Evolutionary conservation across 2,329 filamentous ascomycete species (phyloP).

Genomic region (Microascus cirrosus): DNA sequence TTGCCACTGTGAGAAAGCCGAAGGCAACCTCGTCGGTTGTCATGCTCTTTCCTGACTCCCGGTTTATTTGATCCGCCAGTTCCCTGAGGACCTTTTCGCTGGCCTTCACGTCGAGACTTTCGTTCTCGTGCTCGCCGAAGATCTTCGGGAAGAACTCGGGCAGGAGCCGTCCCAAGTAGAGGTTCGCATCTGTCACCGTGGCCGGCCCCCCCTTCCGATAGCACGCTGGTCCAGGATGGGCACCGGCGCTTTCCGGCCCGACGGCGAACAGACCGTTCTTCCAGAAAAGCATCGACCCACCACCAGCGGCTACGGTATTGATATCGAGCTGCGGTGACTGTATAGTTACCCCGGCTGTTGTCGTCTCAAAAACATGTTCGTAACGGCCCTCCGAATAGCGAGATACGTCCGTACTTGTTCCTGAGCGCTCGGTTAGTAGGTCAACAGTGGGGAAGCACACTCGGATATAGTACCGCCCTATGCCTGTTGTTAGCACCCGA

Average conservation of each 20-base stretch:
- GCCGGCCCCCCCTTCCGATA: slow-evolving; percentile 83
- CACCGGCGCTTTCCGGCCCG: slow-evolving; percentile 78
- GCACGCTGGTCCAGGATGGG: slow-evolving; percentile 81
- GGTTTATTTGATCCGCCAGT: slow-evolving; percentile 66
- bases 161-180: slow-evolving; percentile 72
- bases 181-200: slow-evolving; percentile 88
- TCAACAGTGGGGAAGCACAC: neutral
- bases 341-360: slow-evolving; percentile 86
- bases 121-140: slow-evolving; percentile 80
- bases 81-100: slow-evolving; percentile 67
- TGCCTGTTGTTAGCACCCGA: slow-evolving; percentile 7
- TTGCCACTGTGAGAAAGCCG: slow-evolving; percentile 81
- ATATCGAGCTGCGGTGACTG: slow-evolving; percentile 89
- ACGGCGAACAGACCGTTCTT: slow-evolving; percentile 84
- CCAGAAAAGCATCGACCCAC: slow-evolving; percentile 77
- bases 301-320: slow-evolving; percentile 88
- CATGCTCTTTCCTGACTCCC: slow-evolving; percentile 61
- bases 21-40: slow-evolving; percentile 76
- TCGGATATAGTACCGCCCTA: slow-evolving; percentile 40
- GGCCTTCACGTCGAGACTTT: slow-evolving; percentile 65
- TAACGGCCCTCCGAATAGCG: slow-evolving; percentile 77
- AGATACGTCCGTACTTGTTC: slow-evolving; percentile 80
- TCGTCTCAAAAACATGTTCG: slow-evolving; percentile 91
- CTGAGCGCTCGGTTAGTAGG: neutral
- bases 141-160: slow-evolving; percentile 94